Percentiles rank a stretch among this genome's conserved stretches.
Conservation (phyloP, 495 filamentous ascomycete genomes). For the Lasiosphaeria hispida region DNA sequence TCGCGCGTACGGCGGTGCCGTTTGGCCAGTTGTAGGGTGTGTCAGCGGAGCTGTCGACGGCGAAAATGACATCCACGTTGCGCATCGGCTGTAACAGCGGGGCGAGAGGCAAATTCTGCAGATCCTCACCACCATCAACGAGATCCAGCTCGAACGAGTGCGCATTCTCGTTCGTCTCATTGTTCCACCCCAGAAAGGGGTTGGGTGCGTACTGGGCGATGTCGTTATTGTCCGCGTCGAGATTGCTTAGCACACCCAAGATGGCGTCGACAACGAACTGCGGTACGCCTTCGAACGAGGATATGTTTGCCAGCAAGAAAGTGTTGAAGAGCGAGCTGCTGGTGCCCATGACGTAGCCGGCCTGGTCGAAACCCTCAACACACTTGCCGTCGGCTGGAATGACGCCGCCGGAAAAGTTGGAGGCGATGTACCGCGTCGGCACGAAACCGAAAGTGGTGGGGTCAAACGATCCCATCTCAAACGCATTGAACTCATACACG, state of each 20-base stretch:
- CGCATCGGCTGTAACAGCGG: constrained; percentile 80
- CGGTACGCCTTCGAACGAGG: constrained; percentile 49
- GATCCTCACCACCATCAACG: constrained; percentile 83
- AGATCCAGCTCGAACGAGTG: constrained; percentile 60
- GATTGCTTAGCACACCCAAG: constrained; percentile 46
- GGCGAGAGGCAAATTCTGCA: constrained; percentile 83
- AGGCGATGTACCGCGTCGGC: constrained; percentile 72
- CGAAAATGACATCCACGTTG: constrained; percentile 86
- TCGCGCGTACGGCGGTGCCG: constrained; percentile 77
- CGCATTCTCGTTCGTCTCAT: constrained; percentile 59
- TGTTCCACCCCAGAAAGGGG: constrained; percentile 75
- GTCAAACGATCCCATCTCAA: constrained; percentile 82
- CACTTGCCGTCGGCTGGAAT: constrained; percentile 61
- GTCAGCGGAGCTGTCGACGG: constrained; percentile 83
- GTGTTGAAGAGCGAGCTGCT: constrained; percentile 87
- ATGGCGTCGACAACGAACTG: constrained; percentile 52
- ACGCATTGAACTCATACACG: constrained; percentile 83
- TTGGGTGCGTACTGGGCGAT: constrained; percentile 82
- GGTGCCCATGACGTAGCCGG: constrained; percentile 84
- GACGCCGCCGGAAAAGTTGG: constrained; percentile 68
- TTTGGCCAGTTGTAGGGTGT: constrained; percentile 78
- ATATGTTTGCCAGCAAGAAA: constrained; percentile 59
- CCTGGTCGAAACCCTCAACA: constrained; percentile 79
- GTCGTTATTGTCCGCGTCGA: constrained; percentile 64
- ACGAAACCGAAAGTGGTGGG: constrained; percentile 77